phyloP scores from a whole-genome alignment of 2,329 filamentous ascomycete genomes.

The Botrytis fabae region DNA sequence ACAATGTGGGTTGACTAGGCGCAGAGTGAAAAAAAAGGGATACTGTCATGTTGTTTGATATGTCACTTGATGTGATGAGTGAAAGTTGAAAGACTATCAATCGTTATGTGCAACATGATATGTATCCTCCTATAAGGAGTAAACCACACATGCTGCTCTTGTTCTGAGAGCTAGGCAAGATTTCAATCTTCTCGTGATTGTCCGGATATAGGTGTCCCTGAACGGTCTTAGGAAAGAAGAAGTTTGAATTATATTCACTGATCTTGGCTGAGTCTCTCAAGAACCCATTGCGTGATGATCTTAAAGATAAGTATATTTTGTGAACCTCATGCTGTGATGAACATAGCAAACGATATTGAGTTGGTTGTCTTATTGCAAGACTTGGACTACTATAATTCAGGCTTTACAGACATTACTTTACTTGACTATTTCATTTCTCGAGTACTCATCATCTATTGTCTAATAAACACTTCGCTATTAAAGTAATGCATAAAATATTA shows the following conservation, averaged over 20 bases:
- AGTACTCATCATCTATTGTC: background rate
- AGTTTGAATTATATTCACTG: background rate
- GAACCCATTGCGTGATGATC: rapidly evolving
- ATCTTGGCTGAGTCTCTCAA: background rate
- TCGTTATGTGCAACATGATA: background rate
- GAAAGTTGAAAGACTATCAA: background rate
- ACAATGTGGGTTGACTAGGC: background rate
- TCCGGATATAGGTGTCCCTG: background rate
- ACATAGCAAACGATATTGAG: background rate
- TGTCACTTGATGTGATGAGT: background rate
- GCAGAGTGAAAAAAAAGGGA: background rate
- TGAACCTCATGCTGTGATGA: background rate
- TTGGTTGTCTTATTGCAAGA: background rate
- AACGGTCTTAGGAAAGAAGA: background rate
- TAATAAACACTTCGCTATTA: too few relatives aligned
- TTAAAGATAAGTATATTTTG: background rate
- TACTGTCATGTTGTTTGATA: background rate
- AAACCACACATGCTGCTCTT: background rate
- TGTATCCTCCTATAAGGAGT: background rate
- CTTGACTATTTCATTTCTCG: background rate
- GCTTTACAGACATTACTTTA: background rate
- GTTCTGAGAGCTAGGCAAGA: background rate
- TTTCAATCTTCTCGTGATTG: background rate
- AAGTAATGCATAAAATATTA: too few relatives aligned
- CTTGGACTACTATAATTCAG: background rate